Conservation (phyloP, 129 eudicot genomes). For the Rutidosis leptorrhynchoides region DNA sequence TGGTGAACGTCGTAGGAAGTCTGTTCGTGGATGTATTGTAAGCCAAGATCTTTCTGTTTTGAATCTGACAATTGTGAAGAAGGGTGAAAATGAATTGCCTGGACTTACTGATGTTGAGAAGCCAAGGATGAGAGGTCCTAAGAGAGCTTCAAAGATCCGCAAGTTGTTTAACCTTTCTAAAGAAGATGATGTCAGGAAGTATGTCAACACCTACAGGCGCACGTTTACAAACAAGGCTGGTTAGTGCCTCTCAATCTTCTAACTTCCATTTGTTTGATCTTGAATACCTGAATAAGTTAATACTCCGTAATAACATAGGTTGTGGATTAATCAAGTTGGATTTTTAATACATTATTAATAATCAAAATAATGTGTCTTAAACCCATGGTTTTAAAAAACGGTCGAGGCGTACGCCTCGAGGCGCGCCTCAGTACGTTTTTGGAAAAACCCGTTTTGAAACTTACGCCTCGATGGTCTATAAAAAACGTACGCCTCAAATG, state of each 20-base stretch:
- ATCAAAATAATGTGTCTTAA: too few relatives aligned
- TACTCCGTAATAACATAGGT: background rate
- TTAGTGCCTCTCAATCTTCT: constrained; percentile 8
- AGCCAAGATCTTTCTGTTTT: constrained; percentile 79
- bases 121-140: constrained; percentile 92
- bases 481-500: too few relatives aligned
- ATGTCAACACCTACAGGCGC: constrained; percentile 81
- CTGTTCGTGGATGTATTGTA: constrained; percentile 83
- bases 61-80: constrained; percentile 77
- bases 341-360: too few relatives aligned
- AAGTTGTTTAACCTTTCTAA: constrained; percentile 75
- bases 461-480: too few relatives aligned
- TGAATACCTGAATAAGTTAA: background rate
- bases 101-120: constrained; percentile 82
- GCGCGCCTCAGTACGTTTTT: too few relatives aligned
- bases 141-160: constrained; percentile 84
- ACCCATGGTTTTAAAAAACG: too few relatives aligned
- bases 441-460: too few relatives aligned
- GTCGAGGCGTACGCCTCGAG: too few relatives aligned
- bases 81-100: constrained; percentile 80
- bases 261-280: too few relatives aligned
- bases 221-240: constrained; percentile 66
- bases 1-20: constrained; percentile 85
- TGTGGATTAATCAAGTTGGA: too few relatives aligned
- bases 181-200: constrained; percentile 88